Evolutionary conservation across 1,139 yeast genomes (phyloP).

Genomic region (Scheffersomyces quercinus): DNA sequence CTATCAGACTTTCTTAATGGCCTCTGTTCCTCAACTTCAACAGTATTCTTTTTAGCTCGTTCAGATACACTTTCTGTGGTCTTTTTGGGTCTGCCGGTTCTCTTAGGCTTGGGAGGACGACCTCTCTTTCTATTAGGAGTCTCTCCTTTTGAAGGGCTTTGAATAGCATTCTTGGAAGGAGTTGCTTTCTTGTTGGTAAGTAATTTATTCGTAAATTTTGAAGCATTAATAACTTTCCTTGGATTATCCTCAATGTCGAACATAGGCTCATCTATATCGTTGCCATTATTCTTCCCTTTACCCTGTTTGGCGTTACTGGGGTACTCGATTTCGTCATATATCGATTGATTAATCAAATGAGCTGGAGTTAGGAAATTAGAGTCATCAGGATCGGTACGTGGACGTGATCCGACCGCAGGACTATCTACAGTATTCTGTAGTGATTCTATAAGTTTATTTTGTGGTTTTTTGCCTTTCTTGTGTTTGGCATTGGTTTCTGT

Average conservation of each 20-base stretch:
- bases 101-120: slow-evolving; percentile 9
- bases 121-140: slow-evolving; percentile 1
- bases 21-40: no score
- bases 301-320: neutral
- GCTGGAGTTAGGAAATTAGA: slow-evolving; percentile 5
- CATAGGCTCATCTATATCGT: no score
- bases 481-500: neutral
- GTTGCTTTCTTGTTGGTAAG: no score
- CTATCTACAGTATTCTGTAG: neutral
- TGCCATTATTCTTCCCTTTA: neutral
- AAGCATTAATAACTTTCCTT: no score
- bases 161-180: no score
- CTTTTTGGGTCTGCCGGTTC: slow-evolving; percentile 2
- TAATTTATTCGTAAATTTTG: no score
- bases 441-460: neutral
- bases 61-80: no score
- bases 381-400: neutral
- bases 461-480: neutral
- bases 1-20: slow-evolving; percentile 10
- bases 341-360: slow-evolving; percentile 3
- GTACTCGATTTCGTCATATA: slow-evolving; percentile 2
- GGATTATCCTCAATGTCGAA: no score
- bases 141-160: neutral
- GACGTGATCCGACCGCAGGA: neutral
- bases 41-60: no score